Conservation (phyloP, 225 moss, liverwort and hornwort genomes). For the Bryoerythrophyllum caledonicum region DNA sequence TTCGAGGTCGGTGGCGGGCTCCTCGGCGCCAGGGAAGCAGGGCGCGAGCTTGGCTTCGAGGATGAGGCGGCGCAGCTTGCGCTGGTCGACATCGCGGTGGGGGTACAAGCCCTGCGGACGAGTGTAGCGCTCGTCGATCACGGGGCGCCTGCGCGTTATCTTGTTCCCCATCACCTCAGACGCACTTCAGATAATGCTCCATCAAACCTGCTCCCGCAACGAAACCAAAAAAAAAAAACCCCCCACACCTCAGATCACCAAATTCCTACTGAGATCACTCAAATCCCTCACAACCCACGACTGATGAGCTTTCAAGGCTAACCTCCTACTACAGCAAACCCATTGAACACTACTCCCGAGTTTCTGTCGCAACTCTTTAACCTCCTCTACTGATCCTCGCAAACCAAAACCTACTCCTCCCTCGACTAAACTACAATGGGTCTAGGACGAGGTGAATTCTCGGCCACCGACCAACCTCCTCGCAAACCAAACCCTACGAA, state of each 20-base stretch:
- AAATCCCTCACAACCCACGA: too few relatives aligned
- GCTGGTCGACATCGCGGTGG: slow-evolving; percentile 59
- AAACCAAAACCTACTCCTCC: neutral
- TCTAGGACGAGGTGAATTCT: too few relatives aligned
- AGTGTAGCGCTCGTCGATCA: slow-evolving; percentile 59
- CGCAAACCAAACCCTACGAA: slow-evolving; percentile 2
- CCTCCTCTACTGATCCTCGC: neutral
- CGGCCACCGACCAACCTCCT: slow-evolving; percentile 1
- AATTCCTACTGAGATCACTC: neutral
- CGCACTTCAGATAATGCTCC: slow-evolving; percentile 41
- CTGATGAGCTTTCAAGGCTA: too few relatives aligned
- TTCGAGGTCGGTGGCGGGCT: slow-evolving; percentile 55
- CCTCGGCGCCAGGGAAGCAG: slow-evolving; percentile 60
- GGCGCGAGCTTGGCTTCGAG: slow-evolving; percentile 60
- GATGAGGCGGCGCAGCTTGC: slow-evolving; percentile 62
- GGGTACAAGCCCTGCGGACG: slow-evolving; percentile 62
- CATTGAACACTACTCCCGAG: too few relatives aligned
- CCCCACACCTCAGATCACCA: neutral
- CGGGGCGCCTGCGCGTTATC: slow-evolving; percentile 60
- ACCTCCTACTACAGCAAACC: too few relatives aligned
- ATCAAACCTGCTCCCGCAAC: slow-evolving; percentile 45
- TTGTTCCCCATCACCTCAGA: slow-evolving; percentile 65
- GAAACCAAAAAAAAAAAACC: slow-evolving; percentile 7
- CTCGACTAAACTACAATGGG: neutral
- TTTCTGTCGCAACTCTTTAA: too few relatives aligned